phyloP scores from a whole-genome alignment of 176 grass and related monocot genomes.

The Eragrostis nindensis region DNA sequence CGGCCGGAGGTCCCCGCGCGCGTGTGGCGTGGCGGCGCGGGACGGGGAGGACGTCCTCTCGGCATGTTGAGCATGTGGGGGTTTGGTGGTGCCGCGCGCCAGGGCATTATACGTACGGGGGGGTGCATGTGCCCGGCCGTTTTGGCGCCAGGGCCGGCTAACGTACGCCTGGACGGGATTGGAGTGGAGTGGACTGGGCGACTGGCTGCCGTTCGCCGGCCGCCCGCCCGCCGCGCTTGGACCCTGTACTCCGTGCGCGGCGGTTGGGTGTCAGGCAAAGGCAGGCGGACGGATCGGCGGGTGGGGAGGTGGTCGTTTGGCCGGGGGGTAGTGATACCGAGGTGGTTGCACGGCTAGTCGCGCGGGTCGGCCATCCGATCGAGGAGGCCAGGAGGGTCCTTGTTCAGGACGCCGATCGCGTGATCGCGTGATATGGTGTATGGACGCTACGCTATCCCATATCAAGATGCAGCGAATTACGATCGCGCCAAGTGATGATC shows the following conservation, averaged over 20 bases:
- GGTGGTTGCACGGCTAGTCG: conserved; percentile 12
- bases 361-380: conserved; percentile 23
- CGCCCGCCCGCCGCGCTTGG: neutral
- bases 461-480: neutral
- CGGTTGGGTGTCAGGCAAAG: conserved; percentile 12
- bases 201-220: neutral
- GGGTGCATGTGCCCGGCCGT: conserved; percentile 30
- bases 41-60: conserved; percentile 17
- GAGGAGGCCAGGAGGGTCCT: neutral
- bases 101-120: neutral
- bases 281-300: conserved; percentile 21
- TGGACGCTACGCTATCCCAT: conserved; percentile 19
- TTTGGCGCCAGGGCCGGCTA: no score
- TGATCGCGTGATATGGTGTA: neutral
- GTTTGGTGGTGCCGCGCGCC: conserved; percentile 23
- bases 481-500: neutral
- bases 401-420: neutral
- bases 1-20: neutral
- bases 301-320: neutral
- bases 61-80: conserved; percentile 28
- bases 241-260: neutral
- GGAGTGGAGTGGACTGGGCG: neutral
- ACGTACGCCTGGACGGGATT: no score
- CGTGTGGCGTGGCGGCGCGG: neutral
- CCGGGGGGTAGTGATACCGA: neutral